phyloP scores from a whole-genome alignment of 2,329 filamentous ascomycete genomes.

The Fusarium miscanthi region DNA sequence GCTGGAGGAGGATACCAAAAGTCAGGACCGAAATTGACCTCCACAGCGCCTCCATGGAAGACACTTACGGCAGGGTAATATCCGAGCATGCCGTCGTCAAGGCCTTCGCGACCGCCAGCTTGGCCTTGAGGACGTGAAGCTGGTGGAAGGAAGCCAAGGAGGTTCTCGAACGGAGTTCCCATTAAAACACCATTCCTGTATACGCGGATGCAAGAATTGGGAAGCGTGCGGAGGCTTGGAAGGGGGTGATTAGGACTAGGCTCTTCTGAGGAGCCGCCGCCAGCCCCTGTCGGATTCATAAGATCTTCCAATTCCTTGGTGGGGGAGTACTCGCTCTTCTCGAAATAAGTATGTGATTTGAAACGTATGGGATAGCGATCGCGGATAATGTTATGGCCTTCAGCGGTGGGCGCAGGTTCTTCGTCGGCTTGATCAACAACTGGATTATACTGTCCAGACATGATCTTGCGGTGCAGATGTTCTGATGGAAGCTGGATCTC shows the following conservation, averaged over 20 bases:
- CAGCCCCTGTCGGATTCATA: conserved; percentile 69
- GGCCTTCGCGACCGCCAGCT: conserved; percentile 82
- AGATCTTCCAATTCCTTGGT: conserved; percentile 89
- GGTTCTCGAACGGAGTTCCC: conserved; percentile 87
- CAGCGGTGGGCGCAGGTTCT: conserved; percentile 63
- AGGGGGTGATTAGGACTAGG: conserved; percentile 79
- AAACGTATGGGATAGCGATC: conserved; percentile 95
- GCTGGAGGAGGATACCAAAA: conserved; percentile 88
- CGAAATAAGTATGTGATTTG: conserved; percentile 93
- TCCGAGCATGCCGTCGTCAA: conserved; percentile 94
- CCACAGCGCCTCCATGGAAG: conserved; percentile 89
- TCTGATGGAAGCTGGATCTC: conserved; percentile 92
- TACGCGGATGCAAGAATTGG: conserved; percentile 85
- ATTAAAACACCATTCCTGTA: conserved; percentile 93
- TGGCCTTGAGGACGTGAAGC: conserved; percentile 80
- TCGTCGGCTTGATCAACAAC: conserved; percentile 77
- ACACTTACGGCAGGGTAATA: conserved; percentile 96
- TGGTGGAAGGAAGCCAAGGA: conserved; percentile 91
- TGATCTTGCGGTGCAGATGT: conserved; percentile 86
- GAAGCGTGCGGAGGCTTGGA: conserved; percentile 84
- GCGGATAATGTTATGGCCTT: conserved; percentile 84
- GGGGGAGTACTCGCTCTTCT: conserved; percentile 88
- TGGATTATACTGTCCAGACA: conserved; percentile 88
- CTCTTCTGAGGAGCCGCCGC: conserved; percentile 61
- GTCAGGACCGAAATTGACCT: conserved; percentile 93